These are phyloP conservation scores for Cocos nucifera DNA, from an alignment of 176 grass and related monocot species.

Conservation along the genomic window DNA sequence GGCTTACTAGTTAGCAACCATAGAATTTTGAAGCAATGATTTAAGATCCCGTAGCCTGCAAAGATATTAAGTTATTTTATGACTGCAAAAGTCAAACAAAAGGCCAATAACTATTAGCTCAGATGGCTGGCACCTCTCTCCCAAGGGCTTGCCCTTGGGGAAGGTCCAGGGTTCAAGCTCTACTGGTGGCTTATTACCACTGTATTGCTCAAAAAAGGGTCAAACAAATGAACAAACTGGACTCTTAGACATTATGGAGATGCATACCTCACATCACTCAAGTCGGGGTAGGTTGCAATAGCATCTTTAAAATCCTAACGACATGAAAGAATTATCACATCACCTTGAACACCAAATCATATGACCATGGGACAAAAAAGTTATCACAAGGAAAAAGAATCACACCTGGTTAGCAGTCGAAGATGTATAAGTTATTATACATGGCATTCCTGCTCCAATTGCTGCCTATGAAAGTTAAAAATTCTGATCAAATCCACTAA, in stretches of 20 bases:
- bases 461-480: slow-evolving; percentile 51
- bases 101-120: not conserved
- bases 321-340: no score
- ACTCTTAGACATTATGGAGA: no score
- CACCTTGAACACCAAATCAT: not conserved
- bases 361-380: not conserved
- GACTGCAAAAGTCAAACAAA: not conserved
- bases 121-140: no score
- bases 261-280: slow-evolving; percentile 65
- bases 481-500: slow-evolving; percentile 7
- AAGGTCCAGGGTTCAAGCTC: no score
- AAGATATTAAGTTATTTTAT: slow-evolving; percentile 12
- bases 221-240: no score
- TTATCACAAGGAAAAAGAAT: slow-evolving; percentile 1
- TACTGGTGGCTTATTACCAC: no score
- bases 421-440: slow-evolving; percentile 86
- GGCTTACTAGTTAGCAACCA: slow-evolving; percentile 44
- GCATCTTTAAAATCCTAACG: slow-evolving; percentile 78
- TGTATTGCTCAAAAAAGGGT: no score
- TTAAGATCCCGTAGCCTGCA: slow-evolving; percentile 82
- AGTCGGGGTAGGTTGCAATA: slow-evolving; percentile 79
- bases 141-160: no score
- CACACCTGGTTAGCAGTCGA: slow-evolving; percentile 88
- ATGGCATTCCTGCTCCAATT: slow-evolving; percentile 87
- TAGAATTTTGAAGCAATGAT: slow-evolving; percentile 61